Base-by-base conservation (phyloP, 2,329 filamentous ascomycete genomes). In the Paraphaeosphaeria minitans region DNA sequence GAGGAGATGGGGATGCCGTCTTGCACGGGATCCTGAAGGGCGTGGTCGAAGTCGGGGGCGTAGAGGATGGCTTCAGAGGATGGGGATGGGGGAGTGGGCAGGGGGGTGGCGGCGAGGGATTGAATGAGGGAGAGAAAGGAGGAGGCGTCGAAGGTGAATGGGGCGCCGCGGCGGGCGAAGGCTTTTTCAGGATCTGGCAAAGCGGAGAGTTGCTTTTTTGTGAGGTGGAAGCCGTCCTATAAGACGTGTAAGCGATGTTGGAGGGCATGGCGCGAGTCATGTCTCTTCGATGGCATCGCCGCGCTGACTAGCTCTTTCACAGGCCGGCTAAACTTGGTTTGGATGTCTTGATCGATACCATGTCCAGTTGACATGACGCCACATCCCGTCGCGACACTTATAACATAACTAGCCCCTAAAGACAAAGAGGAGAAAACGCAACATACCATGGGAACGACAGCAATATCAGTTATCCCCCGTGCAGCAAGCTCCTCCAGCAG, bases 141-240 rank as follows among this genome's bases (percentile, higher is more conserved):
- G 21, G 64, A 21, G 14, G 63, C 67, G 53, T 71, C 64, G 46
- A 71, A 71, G 1, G 69, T 70, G 41, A 71, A 71, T 0, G 68
- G 68, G 31, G 67, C 69, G 14, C 69, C 68, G 21, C 68, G 68
- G 43, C 69, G 60, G 27, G 59, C 57, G 37, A 71, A 70, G 1
- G 67, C 68, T n/a, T 55, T 27, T 10, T 62, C 55, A 4, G 66
- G 58, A 52, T 70, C 56, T 16, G 63, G 39, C 37, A 69, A 68
- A 4, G 56, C 48, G 5, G 66, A 62, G 13, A 70, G 58, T 12
- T 53, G 53, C 46, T 66, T 46, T 13, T 68, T 61, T 1, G 69
- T 66, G 35, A 67, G 65, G 29, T 71, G 67, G 52, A 71, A 70
- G 35, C 69, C 68, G 53, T 70, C 69, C 69, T 71, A 29, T n/a